phyloP scores from a whole-genome alignment of 176 grass and related monocot species.

The Oryza meridionalis region DNA sequence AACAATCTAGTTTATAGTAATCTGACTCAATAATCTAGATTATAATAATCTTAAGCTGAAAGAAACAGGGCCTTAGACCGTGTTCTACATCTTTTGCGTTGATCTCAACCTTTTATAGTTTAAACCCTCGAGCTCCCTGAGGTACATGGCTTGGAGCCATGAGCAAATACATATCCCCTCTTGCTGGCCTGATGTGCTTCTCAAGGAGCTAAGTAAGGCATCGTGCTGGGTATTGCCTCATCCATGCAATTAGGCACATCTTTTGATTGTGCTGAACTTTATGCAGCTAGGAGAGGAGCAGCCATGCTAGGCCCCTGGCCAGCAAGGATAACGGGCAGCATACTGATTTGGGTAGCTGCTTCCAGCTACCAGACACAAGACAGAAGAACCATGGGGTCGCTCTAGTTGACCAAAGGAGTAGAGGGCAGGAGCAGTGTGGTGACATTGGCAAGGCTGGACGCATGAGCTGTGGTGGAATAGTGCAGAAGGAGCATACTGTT shows the following conservation, averaged over 20 bases:
- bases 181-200: background rate
- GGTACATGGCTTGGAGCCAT: background rate
- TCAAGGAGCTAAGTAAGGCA: background rate
- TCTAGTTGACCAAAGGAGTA: background rate
- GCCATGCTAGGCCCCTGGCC: background rate
- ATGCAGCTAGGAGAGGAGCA: background rate
- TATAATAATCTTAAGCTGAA: too few relatives aligned
- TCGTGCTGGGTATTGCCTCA: background rate
- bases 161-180: background rate
- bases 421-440: too few relatives aligned
- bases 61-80: too few relatives aligned
- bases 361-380: too few relatives aligned
- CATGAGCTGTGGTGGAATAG: too few relatives aligned
- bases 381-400: too few relatives aligned
- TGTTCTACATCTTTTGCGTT: constrained; percentile 8
- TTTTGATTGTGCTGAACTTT: constrained; percentile 1
- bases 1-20: too few relatives aligned
- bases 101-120: background rate
- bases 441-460: too few relatives aligned
- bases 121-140: background rate
- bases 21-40: too few relatives aligned
- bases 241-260: background rate
- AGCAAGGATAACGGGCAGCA: background rate
- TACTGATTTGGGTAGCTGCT: background rate
- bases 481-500: too few relatives aligned